phyloP scores from a whole-genome alignment of 148 eudicot species.

The Cornus suecica region DNA sequence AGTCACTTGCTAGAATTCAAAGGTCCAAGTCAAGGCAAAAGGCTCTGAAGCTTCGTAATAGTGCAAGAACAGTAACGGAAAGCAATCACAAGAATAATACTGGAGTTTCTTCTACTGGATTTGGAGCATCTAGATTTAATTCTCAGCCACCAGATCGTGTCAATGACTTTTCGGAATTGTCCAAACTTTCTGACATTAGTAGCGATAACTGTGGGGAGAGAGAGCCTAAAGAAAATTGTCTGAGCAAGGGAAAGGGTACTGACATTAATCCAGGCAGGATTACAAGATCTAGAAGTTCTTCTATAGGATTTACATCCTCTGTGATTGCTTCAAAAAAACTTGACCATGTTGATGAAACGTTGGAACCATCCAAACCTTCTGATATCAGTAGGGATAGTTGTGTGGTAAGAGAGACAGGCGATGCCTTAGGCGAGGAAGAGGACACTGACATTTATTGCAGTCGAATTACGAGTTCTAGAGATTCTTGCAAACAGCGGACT shows the following conservation, averaged over 20 bases:
- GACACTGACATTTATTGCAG: slow-evolving; percentile 13
- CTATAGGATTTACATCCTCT: not conserved
- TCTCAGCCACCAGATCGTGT: slow-evolving; percentile 11
- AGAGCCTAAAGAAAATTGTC: slow-evolving; percentile 17
- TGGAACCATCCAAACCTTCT: slow-evolving; percentile 19
- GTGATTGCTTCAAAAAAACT: slow-evolving; percentile 9
- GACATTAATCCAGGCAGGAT: slow-evolving; percentile 16
- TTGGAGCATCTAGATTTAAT: slow-evolving; percentile 13
- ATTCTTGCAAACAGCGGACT: slow-evolving; percentile 16
- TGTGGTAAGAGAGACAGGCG: slow-evolving; percentile 18
- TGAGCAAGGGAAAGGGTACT: slow-evolving; percentile 19
- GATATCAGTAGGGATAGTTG: slow-evolving; percentile 9
- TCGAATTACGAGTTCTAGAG: slow-evolving; percentile 28
- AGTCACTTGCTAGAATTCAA: slow-evolving; percentile 53
- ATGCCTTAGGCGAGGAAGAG: slow-evolving; percentile 20
- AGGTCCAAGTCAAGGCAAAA: slow-evolving; percentile 89
- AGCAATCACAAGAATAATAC: slow-evolving; percentile 27
- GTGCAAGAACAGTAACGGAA: slow-evolving; percentile 47
- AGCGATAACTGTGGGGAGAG: slow-evolving; percentile 8
- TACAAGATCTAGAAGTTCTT: slow-evolving; percentile 30
- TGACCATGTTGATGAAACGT: slow-evolving; percentile 13
- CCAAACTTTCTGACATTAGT: slow-evolving; percentile 15
- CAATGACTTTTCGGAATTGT: slow-evolving; percentile 16
- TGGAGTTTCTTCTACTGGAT: slow-evolving; percentile 19
- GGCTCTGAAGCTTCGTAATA: slow-evolving; percentile 75